phyloP scores from a whole-genome alignment of 345 rosid genomes.

The Anacardium occidentale region DNA sequence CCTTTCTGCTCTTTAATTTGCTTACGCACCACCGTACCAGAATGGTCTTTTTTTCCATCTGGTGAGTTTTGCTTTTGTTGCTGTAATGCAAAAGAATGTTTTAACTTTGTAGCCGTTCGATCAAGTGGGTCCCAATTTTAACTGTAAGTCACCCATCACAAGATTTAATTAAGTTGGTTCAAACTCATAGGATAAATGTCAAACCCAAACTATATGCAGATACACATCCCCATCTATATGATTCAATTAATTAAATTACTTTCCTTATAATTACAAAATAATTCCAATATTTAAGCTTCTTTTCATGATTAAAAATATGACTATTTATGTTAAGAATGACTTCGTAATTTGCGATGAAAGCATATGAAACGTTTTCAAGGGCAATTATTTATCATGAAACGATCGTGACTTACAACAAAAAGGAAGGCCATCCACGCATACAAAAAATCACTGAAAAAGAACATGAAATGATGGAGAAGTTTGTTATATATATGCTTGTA shows the following conservation, averaged over 20 bases:
- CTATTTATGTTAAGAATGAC: not conserved
- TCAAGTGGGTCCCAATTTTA: slow-evolving; percentile 14
- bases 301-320: too few relatives aligned
- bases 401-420: slow-evolving; percentile 41
- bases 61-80: slow-evolving; percentile 8
- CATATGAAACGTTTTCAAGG: slow-evolving; percentile 40
- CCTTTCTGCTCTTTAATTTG: not conserved
- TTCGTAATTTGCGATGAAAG: slow-evolving; percentile 39
- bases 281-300: not conserved
- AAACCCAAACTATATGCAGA: too few relatives aligned
- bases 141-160: not conserved
- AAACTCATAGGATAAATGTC: not conserved
- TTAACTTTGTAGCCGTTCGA: not conserved
- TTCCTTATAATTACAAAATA: not conserved
- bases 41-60: not conserved
- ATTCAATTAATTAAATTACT: too few relatives aligned
- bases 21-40: slow-evolving; percentile 19
- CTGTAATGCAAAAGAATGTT: not conserved
- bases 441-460: slow-evolving; percentile 24
- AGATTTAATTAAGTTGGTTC: not conserved
- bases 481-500: not conserved
- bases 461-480: not conserved
- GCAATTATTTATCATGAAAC: slow-evolving; percentile 50
- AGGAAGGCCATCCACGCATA: not conserved
- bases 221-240: too few relatives aligned